phyloP scores from a whole-genome alignment of 805 yeast genomes.

The Metschnikowia orientalis region DNA sequence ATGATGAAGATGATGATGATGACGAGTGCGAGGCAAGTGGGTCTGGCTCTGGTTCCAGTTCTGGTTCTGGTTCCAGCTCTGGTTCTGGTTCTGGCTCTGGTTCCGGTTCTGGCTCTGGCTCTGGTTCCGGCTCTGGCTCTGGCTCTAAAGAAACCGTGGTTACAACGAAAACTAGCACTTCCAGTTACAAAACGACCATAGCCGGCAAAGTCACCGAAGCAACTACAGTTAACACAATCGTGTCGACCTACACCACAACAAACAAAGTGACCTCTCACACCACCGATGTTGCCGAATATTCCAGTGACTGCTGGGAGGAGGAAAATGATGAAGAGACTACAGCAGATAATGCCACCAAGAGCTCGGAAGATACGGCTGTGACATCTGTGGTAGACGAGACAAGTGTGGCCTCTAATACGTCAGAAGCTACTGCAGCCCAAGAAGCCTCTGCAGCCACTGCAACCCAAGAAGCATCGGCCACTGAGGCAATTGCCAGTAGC shows the following conservation, averaged over 20 bases:
- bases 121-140: conserved; percentile 5
- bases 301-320: conserved; percentile 15
- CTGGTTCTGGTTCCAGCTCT: conserved; percentile 3
- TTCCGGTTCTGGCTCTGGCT: conserved; percentile 5
- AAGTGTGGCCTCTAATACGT: not conserved
- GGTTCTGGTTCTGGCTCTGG: conserved; percentile 2
- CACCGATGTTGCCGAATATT: conserved; percentile 9
- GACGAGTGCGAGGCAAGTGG: conserved; percentile 6
- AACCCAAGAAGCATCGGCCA: not conserved
- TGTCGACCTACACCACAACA: conserved; percentile 12
- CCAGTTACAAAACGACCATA: conserved; percentile 13
- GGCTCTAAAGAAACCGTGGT: conserved; percentile 8
- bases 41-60: conserved; percentile 1
- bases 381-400: not conserved
- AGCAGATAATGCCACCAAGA: conserved; percentile 2
- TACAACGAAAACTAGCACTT: conserved; percentile 11
- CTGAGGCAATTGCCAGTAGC: too few relatives aligned
- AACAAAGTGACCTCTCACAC: conserved; percentile 4
- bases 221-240: conserved; percentile 9
- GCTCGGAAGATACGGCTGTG: conserved; percentile 3
- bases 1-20: conserved; percentile 14
- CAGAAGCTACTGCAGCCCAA: conserved; percentile 1
- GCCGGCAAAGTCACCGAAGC: conserved; percentile 12
- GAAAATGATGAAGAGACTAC: conserved; percentile 12
- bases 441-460: conserved; percentile 1